Percentiles rank a stretch among this genome's conserved stretches.
Conservation (phyloP, 1,284 basidiomycete genomes). For the Moesziomyces parantarcticus region DNA sequence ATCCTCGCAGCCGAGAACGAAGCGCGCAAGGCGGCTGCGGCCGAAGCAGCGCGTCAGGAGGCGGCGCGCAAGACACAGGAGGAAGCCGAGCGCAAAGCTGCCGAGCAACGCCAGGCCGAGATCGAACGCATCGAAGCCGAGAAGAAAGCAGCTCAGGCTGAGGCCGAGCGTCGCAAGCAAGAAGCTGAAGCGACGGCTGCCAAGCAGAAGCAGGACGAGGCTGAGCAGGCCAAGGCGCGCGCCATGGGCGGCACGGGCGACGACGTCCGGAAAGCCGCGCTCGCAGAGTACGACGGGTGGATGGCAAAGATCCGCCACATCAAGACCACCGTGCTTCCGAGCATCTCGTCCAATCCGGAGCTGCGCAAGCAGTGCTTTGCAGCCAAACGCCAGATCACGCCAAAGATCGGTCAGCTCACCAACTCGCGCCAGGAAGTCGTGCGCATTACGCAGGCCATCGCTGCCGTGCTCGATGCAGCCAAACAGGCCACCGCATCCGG, state of each 20-base stretch:
- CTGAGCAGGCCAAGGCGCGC: constrained; percentile 27
- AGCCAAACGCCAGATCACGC: constrained; percentile 84
- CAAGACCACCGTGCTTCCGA: constrained; percentile 79
- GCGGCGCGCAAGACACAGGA: constrained; percentile 53
- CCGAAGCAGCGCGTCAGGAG: constrained; percentile 53
- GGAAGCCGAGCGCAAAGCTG: constrained; percentile 57
- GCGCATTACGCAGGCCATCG: constrained; percentile 78
- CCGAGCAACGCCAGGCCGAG: constrained; percentile 53
- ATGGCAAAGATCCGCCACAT: constrained; percentile 72
- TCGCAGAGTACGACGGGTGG: constrained; percentile 53
- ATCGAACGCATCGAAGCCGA: constrained; percentile 54
- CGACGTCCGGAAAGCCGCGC: constrained; percentile 41
- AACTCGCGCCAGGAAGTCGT: constrained; percentile 79
- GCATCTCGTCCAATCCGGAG: constrained; percentile 76
- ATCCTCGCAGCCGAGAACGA: constrained; percentile 60
- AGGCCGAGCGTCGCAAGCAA: constrained; percentile 32
- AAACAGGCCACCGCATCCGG: constrained; percentile 65
- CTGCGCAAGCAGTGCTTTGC: constrained; percentile 70
- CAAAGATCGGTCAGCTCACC: constrained; percentile 90
- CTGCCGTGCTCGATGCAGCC: constrained; percentile 71
- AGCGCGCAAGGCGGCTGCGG: constrained; percentile 41
- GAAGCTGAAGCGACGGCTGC: constrained; percentile 36
- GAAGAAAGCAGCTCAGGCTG: constrained; percentile 47
- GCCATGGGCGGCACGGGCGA: constrained; percentile 45
- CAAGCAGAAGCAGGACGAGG: constrained; percentile 43